Evolutionary conservation across 495 filamentous ascomycete genomes (phyloP).

Genomic region (Parathielavia appendiculata): DNA sequence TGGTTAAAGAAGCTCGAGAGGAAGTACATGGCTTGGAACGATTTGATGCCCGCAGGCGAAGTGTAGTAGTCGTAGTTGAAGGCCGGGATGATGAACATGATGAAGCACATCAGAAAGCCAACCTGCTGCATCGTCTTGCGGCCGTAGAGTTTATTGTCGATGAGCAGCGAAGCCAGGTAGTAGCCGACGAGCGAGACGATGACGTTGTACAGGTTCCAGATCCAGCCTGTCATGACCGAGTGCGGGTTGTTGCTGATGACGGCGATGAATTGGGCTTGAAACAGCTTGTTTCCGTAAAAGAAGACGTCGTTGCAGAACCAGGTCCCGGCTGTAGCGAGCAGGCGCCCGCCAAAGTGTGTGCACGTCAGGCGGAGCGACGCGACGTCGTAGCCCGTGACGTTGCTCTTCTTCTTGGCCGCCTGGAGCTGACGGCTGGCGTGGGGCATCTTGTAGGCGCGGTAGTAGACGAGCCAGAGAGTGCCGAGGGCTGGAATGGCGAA

Average conservation of each 20-base stretch:
- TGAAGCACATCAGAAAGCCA: slow-evolving; percentile 80
- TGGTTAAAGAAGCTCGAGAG: slow-evolving; percentile 93
- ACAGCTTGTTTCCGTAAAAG: slow-evolving; percentile 98
- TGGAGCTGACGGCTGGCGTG: slow-evolving; percentile 63
- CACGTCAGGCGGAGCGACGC: slow-evolving; percentile 69
- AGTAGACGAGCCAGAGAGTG: slow-evolving; percentile 88
- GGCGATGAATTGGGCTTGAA: slow-evolving; percentile 77
- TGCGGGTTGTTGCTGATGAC: slow-evolving; percentile 55
- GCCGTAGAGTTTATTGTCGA: slow-evolving; percentile 89
- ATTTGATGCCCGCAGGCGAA: slow-evolving; percentile 55
- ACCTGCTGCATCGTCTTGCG: slow-evolving; percentile 89
- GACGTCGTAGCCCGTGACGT: slow-evolving; percentile 84
- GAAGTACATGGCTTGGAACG: slow-evolving; percentile 93
- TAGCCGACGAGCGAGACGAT: slow-evolving; percentile 78
- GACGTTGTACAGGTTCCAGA: slow-evolving; percentile 86
- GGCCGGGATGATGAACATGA: slow-evolving; percentile 79
- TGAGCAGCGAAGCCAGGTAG: slow-evolving; percentile 70
- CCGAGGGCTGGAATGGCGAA: slow-evolving; percentile 82
- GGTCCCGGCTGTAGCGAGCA: slow-evolving; percentile 74
- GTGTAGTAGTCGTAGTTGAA: slow-evolving; percentile 82
- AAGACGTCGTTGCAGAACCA: slow-evolving; percentile 95
- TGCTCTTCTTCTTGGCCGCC: slow-evolving; percentile 72
- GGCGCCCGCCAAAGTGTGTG: slow-evolving; percentile 71
- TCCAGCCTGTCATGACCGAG: slow-evolving; percentile 75
- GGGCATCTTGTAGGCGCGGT: slow-evolving; percentile 85